Base-by-base conservation (phyloP, 805 yeast species). In the Saturnispora hagleri region DNA sequence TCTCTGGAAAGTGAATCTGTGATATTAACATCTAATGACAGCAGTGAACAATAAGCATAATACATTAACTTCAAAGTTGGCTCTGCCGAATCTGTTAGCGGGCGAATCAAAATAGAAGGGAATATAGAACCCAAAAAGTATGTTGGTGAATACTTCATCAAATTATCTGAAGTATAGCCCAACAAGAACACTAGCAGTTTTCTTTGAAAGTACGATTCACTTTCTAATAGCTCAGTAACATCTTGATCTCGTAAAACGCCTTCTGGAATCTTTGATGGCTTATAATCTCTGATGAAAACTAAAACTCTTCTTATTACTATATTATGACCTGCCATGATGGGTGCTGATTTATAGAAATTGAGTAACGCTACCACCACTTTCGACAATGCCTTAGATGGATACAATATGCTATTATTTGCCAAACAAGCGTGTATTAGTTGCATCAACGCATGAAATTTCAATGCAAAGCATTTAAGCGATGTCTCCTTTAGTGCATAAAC, bases 351-450 rank as follows among this genome's bases (percentile, higher is more conserved):
- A 15, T 80, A 63, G 34, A 79, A 74, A 47, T 80, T 80, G 49
- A 84, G 67, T 36, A 82, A 64, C 0, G 89, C 73, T 1, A 84
- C 63, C 0, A 82, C 75, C 0, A 83, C 79, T 77, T 87, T 84
- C 1, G 84, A 75, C 46, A 90, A 69, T 61, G 86, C 89, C 55
- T 85, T 79, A 0, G 96, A 85, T 7, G 97, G 97, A 61, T 83
- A 81, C 18, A 79, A 63, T 0, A 95, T 86, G 38, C 73, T 70
- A 54, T 88, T 82, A 53, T 82, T 70, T 56, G 75, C 77, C 59
- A 86, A 63, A 42, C 82, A 77, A 43, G 80, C 71, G 17, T 69
- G 73, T 50, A 86, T 67, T 50, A 89, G 71, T 68, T 89, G 95
- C 52, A 82, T 71, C 8, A 87, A 59, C 35, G 81, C 71, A 66